Percentiles rank a stretch among this genome's conserved stretches.
phyloP scores from a whole-genome alignment of 2,329 filamentous ascomycete genomes.

The Exophiala sp. region DNA sequence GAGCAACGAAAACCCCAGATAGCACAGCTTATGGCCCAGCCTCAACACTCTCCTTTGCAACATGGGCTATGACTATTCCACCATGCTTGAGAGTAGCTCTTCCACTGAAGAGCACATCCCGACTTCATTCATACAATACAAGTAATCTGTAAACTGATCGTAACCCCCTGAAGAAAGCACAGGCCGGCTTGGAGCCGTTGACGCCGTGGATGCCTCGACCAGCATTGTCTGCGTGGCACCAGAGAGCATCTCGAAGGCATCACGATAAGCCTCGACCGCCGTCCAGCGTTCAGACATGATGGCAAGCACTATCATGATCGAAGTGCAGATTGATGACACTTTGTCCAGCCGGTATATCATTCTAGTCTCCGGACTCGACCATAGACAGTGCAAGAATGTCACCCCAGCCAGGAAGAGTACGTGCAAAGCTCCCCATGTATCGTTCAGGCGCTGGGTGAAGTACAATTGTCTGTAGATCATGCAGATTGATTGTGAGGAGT shows the following conservation, averaged over 20 bases:
- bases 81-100: neutral
- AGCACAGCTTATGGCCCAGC: too few relatives aligned
- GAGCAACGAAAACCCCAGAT: too few relatives aligned
- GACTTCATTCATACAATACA: conserved; percentile 10
- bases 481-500: conserved; percentile 4
- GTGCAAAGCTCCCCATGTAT: conserved; percentile 17
- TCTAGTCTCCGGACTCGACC: conserved; percentile 2
- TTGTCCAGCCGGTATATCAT: conserved; percentile 1
- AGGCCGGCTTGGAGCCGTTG: conserved; percentile 1
- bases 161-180: conserved; percentile 1
- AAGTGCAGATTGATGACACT: conserved; percentile 9
- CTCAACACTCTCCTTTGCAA: too few relatives aligned
- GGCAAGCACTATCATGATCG: conserved; percentile 6
- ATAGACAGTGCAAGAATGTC: conserved; percentile 16
- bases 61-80: too few relatives aligned
- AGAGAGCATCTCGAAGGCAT: conserved; percentile 14
- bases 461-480: conserved; percentile 7
- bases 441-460: conserved; percentile 3
- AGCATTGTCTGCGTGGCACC: conserved; percentile 8
- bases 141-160: conserved; percentile 13
- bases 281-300: conserved; percentile 18
- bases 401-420: conserved; percentile 14
- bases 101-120: conserved; percentile 13
- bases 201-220: neutral
- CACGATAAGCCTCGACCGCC: conserved; percentile 9